Conservation (phyloP, 306 rosid genomes). For the Cajanus cajan region DNA sequence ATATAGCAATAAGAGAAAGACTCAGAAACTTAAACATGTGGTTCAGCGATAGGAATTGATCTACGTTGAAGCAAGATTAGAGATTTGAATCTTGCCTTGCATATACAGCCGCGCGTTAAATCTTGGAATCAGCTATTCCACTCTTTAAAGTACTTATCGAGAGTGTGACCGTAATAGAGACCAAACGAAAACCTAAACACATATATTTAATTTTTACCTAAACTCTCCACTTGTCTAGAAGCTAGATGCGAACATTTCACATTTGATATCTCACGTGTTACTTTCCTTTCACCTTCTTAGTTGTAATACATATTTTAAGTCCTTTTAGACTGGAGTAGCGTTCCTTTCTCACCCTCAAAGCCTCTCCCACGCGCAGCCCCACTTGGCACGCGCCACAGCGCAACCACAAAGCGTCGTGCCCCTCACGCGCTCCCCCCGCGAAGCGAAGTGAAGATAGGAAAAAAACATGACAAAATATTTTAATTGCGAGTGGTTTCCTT, state of each 20-base stretch:
- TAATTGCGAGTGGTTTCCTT: not conserved
- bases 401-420: not conserved
- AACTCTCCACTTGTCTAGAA: not conserved
- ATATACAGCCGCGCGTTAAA: too few species aligned
- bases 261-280: not conserved
- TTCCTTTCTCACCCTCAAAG: not conserved
- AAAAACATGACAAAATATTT: not conserved
- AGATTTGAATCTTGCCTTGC: too few species aligned
- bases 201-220: too few species aligned
- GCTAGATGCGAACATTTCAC: not conserved
- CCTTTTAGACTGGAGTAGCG: not conserved
- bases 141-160: too few species aligned
- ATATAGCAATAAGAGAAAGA: too few species aligned
- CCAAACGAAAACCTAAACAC: too few species aligned
- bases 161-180: too few species aligned
- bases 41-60: too few species aligned
- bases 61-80: too few species aligned
- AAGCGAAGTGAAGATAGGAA: not conserved
- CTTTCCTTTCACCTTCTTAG: not conserved
- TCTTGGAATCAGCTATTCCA: too few species aligned
- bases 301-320: not conserved
- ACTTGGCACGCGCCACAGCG: not conserved
- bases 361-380: not conserved
- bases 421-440: not conserved
- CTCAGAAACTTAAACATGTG: too few species aligned